phyloP scores from a whole-genome alignment of 177 flowering plant genomes.

The Vitis hybrid region DNA sequence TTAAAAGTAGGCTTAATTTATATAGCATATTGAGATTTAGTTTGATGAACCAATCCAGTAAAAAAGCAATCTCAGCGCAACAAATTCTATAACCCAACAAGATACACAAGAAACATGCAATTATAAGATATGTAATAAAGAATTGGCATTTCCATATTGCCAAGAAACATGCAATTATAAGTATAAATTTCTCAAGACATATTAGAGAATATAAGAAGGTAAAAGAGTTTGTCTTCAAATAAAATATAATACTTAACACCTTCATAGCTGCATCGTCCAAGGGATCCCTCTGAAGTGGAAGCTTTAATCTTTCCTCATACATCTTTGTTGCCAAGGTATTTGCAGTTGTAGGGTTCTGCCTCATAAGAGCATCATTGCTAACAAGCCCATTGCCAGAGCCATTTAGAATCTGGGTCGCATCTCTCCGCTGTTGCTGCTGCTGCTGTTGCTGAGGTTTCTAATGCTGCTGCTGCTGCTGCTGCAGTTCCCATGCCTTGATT shows the following conservation, averaged over 20 bases:
- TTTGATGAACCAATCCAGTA: too few relatives aligned
- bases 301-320: constrained; percentile 40
- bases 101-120: too few relatives aligned
- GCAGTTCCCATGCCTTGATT: constrained; percentile 54
- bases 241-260: constrained; percentile 32
- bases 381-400: constrained; percentile 28
- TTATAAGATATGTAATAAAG: too few relatives aligned
- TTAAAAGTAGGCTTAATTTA: too few relatives aligned
- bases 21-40: too few relatives aligned
- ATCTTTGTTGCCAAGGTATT: constrained; percentile 32
- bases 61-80: too few relatives aligned
- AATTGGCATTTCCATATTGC: too few relatives aligned
- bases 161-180: too few relatives aligned
- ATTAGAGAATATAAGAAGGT: not conserved
- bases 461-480: constrained; percentile 29
- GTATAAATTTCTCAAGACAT: constrained; percentile 18
- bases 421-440: constrained; percentile 30
- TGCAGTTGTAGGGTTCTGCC: constrained; percentile 30
- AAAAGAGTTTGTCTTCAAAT: not conserved
- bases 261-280: constrained; percentile 73
- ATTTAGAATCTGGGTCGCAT: constrained; percentile 27
- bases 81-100: too few relatives aligned
- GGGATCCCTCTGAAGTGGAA: constrained; percentile 37
- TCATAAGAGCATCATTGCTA: constrained; percentile 28
- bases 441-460: constrained; percentile 37